Base-by-base conservation (phyloP, 345 rosid species). In the Syzygium jambos region DNA sequence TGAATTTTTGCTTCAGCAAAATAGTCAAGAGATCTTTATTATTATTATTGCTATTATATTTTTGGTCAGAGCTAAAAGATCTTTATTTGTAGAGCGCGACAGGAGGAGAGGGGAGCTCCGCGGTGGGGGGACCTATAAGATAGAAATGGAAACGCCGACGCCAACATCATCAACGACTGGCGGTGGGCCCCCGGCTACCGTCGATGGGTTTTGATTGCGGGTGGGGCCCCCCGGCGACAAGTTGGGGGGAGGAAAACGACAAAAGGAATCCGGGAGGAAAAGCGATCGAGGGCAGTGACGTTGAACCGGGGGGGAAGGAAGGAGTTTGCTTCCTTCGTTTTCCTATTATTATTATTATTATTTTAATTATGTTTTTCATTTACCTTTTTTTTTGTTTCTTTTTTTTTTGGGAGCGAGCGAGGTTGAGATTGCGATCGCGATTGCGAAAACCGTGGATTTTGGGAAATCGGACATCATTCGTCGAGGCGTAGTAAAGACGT, bases 201-300 rank as follows among this genome's bases (percentile, higher is more conserved):
- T 77, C 4, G 29, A 43, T 11, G 30, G 41, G 23, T 52, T 52
- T 22, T 46, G 14, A 68, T 25, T 68, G 56, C n/a, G 7, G 9
- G 59, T 49, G 57, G 87, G 59, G 4, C n/a, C 73, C 73, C 56
- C 86, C 12, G 68, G 86, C 22, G 11, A 25, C 86, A 56, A 85
- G 52, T 85, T 41, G 86, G n/a, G 22, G 86, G 25, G 73, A 84
- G 30, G 86, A 85, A 85, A 85, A 85, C 86, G 86, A 86, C 59
- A 68, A 51, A 34, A 52, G 87, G 65, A 59, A 51, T 11, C 82
- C 27, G 15, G 80, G 82, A 73, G 82, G 11, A 9, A 73, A 73
- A 73, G 82, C 41, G n/a, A n/a, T n/a, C n/a, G 49, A 73, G 41
- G 59, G 27, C 25, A 21, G 59, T 55, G 59, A 55, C 59, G 59